Evolutionary conservation across 2,329 filamentous ascomycete genomes (phyloP), one percentile per base, ranked within the genome.

Genomic region (Akanthomyces uredinophilus): DNA sequence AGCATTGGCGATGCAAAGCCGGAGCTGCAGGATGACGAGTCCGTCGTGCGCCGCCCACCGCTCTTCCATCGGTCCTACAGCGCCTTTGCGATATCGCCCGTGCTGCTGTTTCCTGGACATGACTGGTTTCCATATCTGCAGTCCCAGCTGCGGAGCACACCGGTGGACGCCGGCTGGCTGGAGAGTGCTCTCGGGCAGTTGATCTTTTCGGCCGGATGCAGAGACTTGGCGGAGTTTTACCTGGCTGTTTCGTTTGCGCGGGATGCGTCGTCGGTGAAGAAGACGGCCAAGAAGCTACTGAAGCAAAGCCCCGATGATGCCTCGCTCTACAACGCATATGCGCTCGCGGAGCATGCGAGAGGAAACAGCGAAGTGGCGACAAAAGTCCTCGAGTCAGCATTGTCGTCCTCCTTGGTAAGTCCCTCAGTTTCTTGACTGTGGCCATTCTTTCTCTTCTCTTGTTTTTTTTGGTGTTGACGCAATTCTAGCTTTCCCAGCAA

Each of bases 241-340:
- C 75, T 96, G 11, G 88, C 88, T 1, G 81, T 94, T 52, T 85
- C 88, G 67, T 83, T 82, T 55, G 70, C 73, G 0, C 82, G 83
- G 61, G 82, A 87, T 49, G 77, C 82, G 0, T 69, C 73, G 1
- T 78, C 75, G 2, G 84, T 86, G 29, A 88, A 84, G 66, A 96
- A 91, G 70, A 78, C 82, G 7, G 90, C 91, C 0, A 96, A 91
- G 68, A 87, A 88, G 7, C 77, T 96, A 0, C 74, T 97, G n/a
- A 94, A 90, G 70, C 81, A 80, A 53, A 83, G 85, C 61, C 79
- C 87, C 0, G 79, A 84, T 1, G 88, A 86, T 67, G 72, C 90
- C 3, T 77, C 80, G 16, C 77, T 97, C 0, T 97, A 96, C 74
- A 89, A 92, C 66, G 85, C 87, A 0, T 96, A 94, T 69, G 91